Base-by-base conservation (phyloP, 306 rosid genomes). In the Cicer chorassanicum region DNA sequence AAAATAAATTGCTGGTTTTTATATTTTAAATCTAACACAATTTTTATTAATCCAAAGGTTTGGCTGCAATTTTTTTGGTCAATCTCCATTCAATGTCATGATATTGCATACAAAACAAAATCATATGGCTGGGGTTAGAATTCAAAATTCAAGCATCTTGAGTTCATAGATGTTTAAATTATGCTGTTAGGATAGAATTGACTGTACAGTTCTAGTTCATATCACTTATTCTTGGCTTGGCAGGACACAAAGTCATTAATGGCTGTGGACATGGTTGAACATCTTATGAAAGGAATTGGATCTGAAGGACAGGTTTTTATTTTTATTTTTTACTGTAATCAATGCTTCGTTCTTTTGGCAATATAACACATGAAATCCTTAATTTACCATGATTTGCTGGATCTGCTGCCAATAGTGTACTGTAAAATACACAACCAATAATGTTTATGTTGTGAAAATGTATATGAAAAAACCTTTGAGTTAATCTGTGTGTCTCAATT, bases 211-310 rank as follows among this genome's bases (percentile, higher is more conserved):
- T 11, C 24, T 74, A 38, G 61, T 78, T 60, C 18, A 29, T 19
- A 15, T 51, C 12, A 72, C 59, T 54, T 36, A 54, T 70, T 68
- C 59, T 80, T 78, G 74, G 43, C 42, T 81, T 61, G 75, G 74
- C 89, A 91, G 98, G 90, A 70, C 38, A 83, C 90, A 14, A 55
- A 71, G 75, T 65, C 86, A 63, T 85, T 89, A 61, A 72, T 70
- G 56, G 93, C 96, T 42, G 75, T 75, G 77, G 92, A 89, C 75
- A 89, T 93, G 96, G 86, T 91, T 79, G 94, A 90, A 76, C 98
- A 91, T 87, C 97, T 93, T 82, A 77, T 78, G 84, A 86, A 79
- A 77, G 89, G 96, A 73, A 69, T 85, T 78, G 96, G 97, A 72
- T 87, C 86, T 36, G 77, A 73, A 45, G 94, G 92, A 82, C 92